Percentiles rank a stretch among this genome's conserved stretches.
Evolutionary conservation across 164 flowering plant genomes (phyloP).

Genomic region (Berberis vulgaris): DNA sequence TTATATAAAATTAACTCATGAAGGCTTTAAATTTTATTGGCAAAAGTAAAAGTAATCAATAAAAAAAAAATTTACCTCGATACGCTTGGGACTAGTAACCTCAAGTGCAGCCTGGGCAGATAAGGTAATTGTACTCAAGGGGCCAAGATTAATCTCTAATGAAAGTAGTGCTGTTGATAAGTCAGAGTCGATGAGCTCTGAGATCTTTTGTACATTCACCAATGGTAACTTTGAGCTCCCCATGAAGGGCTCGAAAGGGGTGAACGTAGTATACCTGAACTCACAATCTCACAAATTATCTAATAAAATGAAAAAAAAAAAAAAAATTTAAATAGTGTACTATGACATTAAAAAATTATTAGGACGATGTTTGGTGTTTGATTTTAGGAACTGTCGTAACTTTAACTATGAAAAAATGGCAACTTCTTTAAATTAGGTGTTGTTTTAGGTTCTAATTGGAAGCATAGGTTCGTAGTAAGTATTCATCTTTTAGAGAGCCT

Average conservation of each 20-base stretch:
- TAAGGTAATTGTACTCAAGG: neutral
- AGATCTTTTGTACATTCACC: neutral
- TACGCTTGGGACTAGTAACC: neutral
- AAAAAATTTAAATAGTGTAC: neutral
- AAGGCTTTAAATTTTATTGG: neutral
- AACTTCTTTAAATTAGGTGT: too few species aligned
- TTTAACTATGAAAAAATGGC: too few species aligned
- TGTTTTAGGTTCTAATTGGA: too few species aligned
- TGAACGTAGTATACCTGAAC: neutral
- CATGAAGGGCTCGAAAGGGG: neutral
- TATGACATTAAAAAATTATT: neutral
- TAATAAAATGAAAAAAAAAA: neutral
- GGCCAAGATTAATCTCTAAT: neutral
- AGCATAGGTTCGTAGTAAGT: too few species aligned
- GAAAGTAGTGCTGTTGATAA: neutral
- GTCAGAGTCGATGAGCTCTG: neutral
- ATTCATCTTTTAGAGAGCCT: too few species aligned
- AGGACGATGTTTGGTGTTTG: too few species aligned
- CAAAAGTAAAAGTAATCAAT: neutral
- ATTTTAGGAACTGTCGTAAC: too few species aligned
- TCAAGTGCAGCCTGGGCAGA: neutral
- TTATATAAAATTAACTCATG: neutral
- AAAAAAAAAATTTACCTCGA: neutral
- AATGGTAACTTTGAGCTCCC: neutral
- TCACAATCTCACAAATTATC: too few species aligned